These are phyloP conservation scores for Graphiopsis chlorocephala DNA, from an alignment of 2,329 filamentous ascomycete species.

Conservation along the genomic window DNA sequence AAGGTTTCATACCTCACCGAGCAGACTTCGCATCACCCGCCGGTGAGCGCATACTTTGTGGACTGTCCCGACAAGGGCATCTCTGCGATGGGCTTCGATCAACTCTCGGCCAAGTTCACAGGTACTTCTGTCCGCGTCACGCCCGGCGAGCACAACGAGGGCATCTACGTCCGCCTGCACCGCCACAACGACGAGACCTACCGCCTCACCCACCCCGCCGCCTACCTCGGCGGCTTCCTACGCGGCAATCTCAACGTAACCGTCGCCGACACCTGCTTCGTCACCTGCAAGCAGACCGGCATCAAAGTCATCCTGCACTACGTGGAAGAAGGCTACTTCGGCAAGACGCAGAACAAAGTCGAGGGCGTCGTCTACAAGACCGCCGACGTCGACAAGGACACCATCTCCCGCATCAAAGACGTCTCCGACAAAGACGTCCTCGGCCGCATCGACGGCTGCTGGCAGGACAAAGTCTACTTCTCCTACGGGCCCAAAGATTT, in stretches of 20 bases:
- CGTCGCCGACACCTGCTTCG: slow-evolving; percentile 83
- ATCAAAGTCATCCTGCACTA: slow-evolving; percentile 93
- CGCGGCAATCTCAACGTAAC: slow-evolving; percentile 85
- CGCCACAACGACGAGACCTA: slow-evolving; percentile 84
- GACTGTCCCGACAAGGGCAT: slow-evolving; percentile 90
- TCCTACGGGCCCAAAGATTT: slow-evolving; percentile 49
- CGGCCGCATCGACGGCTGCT: slow-evolving; percentile 77
- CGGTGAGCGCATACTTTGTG: slow-evolving; percentile 92
- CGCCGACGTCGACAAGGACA: slow-evolving; percentile 84
- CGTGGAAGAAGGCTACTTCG: slow-evolving; percentile 90
- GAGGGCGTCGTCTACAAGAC: slow-evolving; percentile 80
- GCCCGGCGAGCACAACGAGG: slow-evolving; percentile 88
- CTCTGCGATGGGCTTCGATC: slow-evolving; percentile 85
- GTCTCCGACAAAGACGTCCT: slow-evolving; percentile 83
- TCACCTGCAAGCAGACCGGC: slow-evolving; percentile 85
- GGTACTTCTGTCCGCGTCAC: slow-evolving; percentile 90
- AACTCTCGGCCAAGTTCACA: slow-evolving; percentile 96
- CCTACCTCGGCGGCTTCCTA: slow-evolving; percentile 83
- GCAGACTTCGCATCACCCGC: slow-evolving; percentile 96
- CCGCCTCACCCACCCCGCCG: slow-evolving; percentile 90
- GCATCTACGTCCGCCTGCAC: slow-evolving; percentile 88
- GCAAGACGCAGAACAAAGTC: slow-evolving; percentile 85
- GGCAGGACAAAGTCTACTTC: slow-evolving; percentile 71
- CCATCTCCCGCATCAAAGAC: slow-evolving; percentile 75
- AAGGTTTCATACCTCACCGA: slow-evolving; percentile 93